Base-by-base conservation (phyloP, 164 flowering plant genomes). In the Saururus chinensis region DNA sequence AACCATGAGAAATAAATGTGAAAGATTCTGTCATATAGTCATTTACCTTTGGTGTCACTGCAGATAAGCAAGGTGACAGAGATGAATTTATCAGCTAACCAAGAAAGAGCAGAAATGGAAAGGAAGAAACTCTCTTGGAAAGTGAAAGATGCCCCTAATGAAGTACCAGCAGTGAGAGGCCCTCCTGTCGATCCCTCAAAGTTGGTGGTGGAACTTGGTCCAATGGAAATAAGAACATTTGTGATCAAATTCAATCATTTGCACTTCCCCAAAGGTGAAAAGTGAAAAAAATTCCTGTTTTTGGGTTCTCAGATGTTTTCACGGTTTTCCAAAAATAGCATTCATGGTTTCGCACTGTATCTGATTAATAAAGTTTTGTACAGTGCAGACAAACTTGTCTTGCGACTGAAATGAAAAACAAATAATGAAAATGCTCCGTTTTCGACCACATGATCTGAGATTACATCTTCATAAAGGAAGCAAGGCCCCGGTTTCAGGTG, bases 211-310 rank as follows among this genome's bases (percentile, higher is more conserved):
- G 92, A 92, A 68, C 82, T 92, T 41, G 79, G 72, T 49, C 95
- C 98, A 0, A 89, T 87, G 96, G 96, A 89, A 74, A 92, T 89
- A 63, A 84, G 96, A 45, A 89, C 95, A 59, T 87, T 91, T 67
- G 12, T 81, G 16, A 57, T 90, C 40, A 72, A 75, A 30, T 69
- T 87, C 12, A 61, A 70, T 30, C 42, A 51, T 66, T 49, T 37
- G 10, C 40, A 56, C 68, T 21, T 55, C 52, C 62, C 53, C 70
- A 57, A 63, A 62, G 40, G 60, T 23, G 14, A 22, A 61, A 58
- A 51, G 19, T n/a, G 24, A 53, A 20, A 20, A 7, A 25, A n/a
- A 19, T 13, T 26, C 37, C 37, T 30, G 37, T 30, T 30, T n/a
- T 30, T 30, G 37, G 6, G 37, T 2, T 30, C 37, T 6, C 37